Evolutionary conservation across 345 rosid genomes (phyloP).

Genomic region (Eucalyptus erythrocorys): DNA sequence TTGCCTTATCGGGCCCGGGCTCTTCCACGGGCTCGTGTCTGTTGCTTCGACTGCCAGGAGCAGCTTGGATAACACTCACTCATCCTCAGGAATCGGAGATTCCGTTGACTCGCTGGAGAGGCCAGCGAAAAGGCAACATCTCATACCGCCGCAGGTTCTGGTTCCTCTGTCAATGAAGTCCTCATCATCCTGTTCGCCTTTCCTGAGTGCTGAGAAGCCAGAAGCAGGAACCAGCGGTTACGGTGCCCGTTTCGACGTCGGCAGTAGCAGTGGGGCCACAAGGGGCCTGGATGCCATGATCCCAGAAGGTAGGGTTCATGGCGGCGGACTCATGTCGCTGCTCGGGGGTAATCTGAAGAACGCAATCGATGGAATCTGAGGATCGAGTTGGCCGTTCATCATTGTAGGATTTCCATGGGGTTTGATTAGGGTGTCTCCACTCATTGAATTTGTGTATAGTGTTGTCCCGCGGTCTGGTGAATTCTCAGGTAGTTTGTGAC

Average conservation of each 20-base stretch:
- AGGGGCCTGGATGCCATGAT: slow-evolving; percentile 38
- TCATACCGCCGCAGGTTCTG: slow-evolving; percentile 78
- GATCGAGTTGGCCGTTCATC: neutral
- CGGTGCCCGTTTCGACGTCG: neutral
- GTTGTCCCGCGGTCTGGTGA: neutral
- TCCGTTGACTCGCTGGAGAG: slow-evolving; percentile 51
- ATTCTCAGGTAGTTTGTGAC: neutral
- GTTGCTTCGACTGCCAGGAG: slow-evolving; percentile 30
- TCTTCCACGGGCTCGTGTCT: slow-evolving; percentile 85
- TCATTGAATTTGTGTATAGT: slow-evolving; percentile 14
- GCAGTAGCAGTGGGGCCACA: neutral
- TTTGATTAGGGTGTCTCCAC: neutral
- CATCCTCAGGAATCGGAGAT: slow-evolving; percentile 58
- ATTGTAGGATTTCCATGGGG: neutral
- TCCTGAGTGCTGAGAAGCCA: slow-evolving; percentile 17
- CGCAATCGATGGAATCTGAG: slow-evolving; percentile 44
- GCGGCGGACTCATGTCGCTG: slow-evolving; percentile 86
- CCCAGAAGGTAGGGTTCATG: slow-evolving; percentile 98
- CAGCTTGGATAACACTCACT: slow-evolving; percentile 39
- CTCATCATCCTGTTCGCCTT: slow-evolving; percentile 23
- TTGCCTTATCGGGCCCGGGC: slow-evolving; percentile 66
- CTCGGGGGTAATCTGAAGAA: slow-evolving; percentile 58
- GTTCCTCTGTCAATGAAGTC: slow-evolving; percentile 92
- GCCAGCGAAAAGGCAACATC: slow-evolving; percentile 37
- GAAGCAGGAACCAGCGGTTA: slow-evolving; percentile 9